A percentile compares a stretch with the other conserved stretches of the same genome.
These are phyloP conservation scores for Cynanchum wilfordii DNA, from an alignment of 257 asterid species.

Conservation along the genomic window DNA sequence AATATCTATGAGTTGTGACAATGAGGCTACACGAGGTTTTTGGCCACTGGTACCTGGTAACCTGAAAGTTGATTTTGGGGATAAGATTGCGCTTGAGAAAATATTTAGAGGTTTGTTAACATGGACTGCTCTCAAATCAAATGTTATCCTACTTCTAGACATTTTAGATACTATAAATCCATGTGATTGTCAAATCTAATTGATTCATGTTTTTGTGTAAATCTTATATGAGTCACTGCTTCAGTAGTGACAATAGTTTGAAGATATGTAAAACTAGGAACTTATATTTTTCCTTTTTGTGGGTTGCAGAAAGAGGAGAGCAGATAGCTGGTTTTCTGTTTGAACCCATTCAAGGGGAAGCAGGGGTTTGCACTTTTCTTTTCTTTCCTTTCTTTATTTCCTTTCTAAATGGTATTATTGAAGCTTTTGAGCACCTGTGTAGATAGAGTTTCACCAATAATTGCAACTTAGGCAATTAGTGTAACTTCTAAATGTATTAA, in stretches of 20 bases:
- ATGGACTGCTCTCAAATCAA: not conserved
- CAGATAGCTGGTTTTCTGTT: conserved; percentile 85
- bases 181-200: not conserved
- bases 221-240: not conserved
- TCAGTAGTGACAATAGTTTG: not conserved
- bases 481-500: not conserved
- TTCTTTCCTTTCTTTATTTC: no score
- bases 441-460: not conserved
- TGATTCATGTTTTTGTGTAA: not conserved
- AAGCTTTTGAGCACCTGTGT: conserved; percentile 5
- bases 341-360: conserved; percentile 99
- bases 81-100: conserved; percentile 61
- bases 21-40: conserved; percentile 85
- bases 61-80: conserved; percentile 89
- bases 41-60: conserved; percentile 89
- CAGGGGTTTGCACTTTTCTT: conserved; percentile 67
- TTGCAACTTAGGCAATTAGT: not conserved
- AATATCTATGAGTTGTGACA: conserved; percentile 98
- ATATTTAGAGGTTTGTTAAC: conserved; percentile 56
- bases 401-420: not conserved
- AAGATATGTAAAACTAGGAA: not conserved
- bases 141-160: not conserved
- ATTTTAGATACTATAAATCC: not conserved
- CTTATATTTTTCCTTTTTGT: conserved; percentile 21
- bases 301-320: conserved; percentile 78